A percentile compares a stretch with the other conserved stretches of the same genome.
phyloP scores from a whole-genome alignment of 2,329 filamentous ascomycete species.

The Exophiala sp. region DNA sequence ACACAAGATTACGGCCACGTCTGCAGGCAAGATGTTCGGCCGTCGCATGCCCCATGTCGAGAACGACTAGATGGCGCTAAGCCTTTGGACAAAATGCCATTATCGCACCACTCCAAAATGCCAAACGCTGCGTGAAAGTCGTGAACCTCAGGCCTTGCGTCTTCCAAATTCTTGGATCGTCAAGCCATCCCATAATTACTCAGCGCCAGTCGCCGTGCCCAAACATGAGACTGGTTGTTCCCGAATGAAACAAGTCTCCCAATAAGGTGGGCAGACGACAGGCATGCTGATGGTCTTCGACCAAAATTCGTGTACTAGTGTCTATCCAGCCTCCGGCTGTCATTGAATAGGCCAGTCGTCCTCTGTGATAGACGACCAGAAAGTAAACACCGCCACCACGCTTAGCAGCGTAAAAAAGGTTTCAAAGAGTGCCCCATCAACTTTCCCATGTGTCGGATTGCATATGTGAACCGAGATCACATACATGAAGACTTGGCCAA shows the following conservation, averaged over 20 bases:
- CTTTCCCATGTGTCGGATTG: constrained; percentile 73
- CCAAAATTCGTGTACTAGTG: not conserved
- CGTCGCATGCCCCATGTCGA: not conserved
- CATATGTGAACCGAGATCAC: constrained; percentile 89
- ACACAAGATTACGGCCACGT: constrained; percentile 13
- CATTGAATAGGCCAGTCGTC: constrained; percentile 78
- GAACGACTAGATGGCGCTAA: constrained; percentile 6
- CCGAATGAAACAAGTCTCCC: not conserved
- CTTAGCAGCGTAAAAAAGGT: constrained; percentile 86
- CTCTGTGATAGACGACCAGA: constrained; percentile 99
- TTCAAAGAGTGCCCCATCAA: constrained; percentile 90
- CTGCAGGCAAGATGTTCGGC: not conserved
- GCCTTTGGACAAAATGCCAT: constrained; percentile 10
- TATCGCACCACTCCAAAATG: constrained; percentile 20
- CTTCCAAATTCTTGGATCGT: not conserved
- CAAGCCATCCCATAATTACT: not conserved
- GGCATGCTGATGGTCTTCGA: not conserved
- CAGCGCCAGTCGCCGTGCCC: not conserved
- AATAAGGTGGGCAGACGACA: not conserved
- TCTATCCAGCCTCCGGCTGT: not conserved
- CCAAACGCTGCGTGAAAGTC: constrained; percentile 25
- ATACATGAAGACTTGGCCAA: constrained; percentile 96
- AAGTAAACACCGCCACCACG: constrained; percentile 82
- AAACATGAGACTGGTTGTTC: not conserved
- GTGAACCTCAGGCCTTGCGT: constrained; percentile 11